Base-by-base conservation (phyloP, 805 yeast genomes). In the Metschnikowia lunata region DNA sequence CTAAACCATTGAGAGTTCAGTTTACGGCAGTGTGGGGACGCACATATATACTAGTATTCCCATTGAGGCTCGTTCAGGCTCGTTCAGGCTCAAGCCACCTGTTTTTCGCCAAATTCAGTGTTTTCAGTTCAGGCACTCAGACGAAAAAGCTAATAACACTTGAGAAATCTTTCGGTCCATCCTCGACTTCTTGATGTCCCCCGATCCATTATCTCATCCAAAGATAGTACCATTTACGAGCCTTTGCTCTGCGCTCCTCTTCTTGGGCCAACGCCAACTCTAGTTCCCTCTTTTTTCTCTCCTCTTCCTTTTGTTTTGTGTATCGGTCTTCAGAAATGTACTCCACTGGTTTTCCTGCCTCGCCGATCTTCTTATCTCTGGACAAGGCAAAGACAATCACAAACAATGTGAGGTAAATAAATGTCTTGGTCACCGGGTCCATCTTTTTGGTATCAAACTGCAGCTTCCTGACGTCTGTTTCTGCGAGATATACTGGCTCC, bases 401-500 rank as follows among this genome's bases (percentile, higher is more conserved):
- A 13, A 79, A 50, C 0, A 72, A 59, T 2, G 78, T 70, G 18
- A 75, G 39, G 49, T 78, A 78, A 2, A 83, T 63, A 29, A 83
- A 71, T 11, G 73, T 58, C 53, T 78, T 79, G 36, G 82, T 76
- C 28, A 75, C 68, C 0, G 83, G 80, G 54, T 83, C 87, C 66
- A 82, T 62, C 42, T 60, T 72, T 49, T 69, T 69, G 11, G 72
- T 63, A 55, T 78, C 78, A 45, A 74, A 69, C 48, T 72, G 74
- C 45, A 67, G 63, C 30, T 64, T 54, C 49, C 87, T 63, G 11
- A 68, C 60, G 2, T 71, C 68, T 3, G 76, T 68, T 30, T 69
- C 72, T 8, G 72, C 66, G 50, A 71, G 67, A 28, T 63, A 58
- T 10, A 78, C 76, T 0, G 72, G 66, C 26, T 60, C 60, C 15